These are phyloP conservation scores for Ceratocystis huliohia DNA, from an alignment of 2,329 filamentous ascomycete species.

Conservation along the genomic window DNA sequence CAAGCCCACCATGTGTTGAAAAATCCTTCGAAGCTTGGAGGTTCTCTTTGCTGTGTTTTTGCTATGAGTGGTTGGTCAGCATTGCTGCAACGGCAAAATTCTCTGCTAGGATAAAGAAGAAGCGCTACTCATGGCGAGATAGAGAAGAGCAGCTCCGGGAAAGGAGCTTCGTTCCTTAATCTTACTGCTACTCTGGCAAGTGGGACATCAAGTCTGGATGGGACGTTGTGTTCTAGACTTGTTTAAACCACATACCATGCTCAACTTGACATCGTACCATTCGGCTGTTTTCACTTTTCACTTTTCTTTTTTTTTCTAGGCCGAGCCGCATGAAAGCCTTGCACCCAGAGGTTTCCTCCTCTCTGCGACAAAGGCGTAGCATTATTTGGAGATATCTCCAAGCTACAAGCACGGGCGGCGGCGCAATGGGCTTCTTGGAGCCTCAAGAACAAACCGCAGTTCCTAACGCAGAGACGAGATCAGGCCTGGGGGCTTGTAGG, in stretches of 20 bases:
- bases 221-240: neutral
- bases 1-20: neutral
- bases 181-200: neutral
- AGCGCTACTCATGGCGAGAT: neutral
- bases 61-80: neutral
- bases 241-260: neutral
- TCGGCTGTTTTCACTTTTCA: neutral
- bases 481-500: neutral
- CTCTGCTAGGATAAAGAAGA: neutral
- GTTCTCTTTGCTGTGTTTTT: neutral
- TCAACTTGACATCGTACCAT: neutral
- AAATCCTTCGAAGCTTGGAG: neutral
- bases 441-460: neutral
- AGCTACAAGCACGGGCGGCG: conserved; percentile 2
- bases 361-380: neutral
- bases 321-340: neutral
- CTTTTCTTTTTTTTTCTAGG: neutral
- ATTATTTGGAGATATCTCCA: neutral
- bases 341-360: neutral
- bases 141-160: conserved; percentile 8
- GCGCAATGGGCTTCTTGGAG: neutral
- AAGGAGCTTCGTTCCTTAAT: conserved; percentile 3
- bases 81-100: conserved; percentile 4
- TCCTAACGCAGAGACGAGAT: neutral
- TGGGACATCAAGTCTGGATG: neutral